phyloP scores from a whole-genome alignment of 768 basidiomycete species.

The Strobilomyces confusus region DNA sequence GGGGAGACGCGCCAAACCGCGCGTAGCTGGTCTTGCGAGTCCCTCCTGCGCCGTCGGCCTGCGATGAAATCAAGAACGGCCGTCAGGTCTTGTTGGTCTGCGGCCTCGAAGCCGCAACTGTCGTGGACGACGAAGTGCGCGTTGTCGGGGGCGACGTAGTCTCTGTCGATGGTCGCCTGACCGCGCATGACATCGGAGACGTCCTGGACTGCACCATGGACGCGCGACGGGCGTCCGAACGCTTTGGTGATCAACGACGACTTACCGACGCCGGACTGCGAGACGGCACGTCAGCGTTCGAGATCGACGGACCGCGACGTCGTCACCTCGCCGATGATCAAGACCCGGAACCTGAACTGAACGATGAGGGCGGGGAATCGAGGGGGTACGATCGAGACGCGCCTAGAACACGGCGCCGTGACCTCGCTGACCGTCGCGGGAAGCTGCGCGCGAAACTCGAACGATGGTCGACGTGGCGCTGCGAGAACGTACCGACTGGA shows the following conservation, averaged over 20 bases:
- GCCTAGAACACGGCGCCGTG: too few species aligned
- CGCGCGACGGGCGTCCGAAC: too few species aligned
- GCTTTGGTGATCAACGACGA: too few species aligned
- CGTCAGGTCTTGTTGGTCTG: not conserved
- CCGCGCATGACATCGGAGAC: slow-evolving; percentile 2
- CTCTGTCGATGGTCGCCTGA: not conserved
- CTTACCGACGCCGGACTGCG: too few species aligned
- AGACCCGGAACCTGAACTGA: too few species aligned
- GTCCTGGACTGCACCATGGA: not conserved
- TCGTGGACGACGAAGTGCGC: slow-evolving; percentile 6
- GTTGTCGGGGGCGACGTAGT: not conserved
- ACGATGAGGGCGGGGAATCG: too few species aligned
- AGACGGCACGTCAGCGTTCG: too few species aligned
- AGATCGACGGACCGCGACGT: too few species aligned
- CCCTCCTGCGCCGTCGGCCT: not conserved
- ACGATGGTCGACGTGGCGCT: not conserved
- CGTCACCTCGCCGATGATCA: too few species aligned
- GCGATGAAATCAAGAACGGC: not conserved
- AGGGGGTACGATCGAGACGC: too few species aligned
- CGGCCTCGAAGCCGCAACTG: slow-evolving; percentile 4
- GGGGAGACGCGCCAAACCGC: slow-evolving; percentile 1
- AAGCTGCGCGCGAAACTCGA: not conserved
- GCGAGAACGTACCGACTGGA: not conserved
- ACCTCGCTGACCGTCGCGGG: too few species aligned
- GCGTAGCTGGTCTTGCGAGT: slow-evolving; percentile 2